phyloP scores from a whole-genome alignment of 2,329 filamentous ascomycete species.

The Sporothrix curviconia region DNA sequence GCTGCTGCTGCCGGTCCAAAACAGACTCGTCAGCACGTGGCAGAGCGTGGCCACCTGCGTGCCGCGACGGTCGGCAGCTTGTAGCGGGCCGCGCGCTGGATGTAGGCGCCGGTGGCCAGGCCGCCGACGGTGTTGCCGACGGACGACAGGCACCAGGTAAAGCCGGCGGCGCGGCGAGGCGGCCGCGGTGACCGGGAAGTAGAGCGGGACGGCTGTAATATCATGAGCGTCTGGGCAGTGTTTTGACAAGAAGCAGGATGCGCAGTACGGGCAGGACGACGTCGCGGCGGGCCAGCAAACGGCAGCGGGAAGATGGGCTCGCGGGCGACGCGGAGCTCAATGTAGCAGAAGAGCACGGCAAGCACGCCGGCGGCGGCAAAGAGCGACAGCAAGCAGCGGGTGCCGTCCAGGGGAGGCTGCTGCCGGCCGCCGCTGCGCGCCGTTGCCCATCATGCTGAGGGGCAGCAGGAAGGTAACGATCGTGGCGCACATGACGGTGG shows the following conservation, averaged over 20 bases:
- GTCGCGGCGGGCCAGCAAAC: slow-evolving; percentile 32
- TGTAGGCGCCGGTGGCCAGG: slow-evolving; percentile 37
- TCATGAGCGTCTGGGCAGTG: slow-evolving; percentile 27
- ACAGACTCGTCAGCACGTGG: slow-evolving; percentile 1
- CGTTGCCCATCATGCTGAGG: too few relatives aligned
- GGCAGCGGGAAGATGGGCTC: slow-evolving; percentile 39
- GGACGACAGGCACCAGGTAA: slow-evolving; percentile 46
- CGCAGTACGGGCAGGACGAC: slow-evolving; percentile 34
- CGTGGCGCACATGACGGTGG: slow-evolving; percentile 1
- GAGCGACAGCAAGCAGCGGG: background rate
- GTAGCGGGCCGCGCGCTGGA: slow-evolving; percentile 39
- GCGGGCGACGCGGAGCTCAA: slow-evolving; percentile 28
- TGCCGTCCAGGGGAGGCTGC: slow-evolving; percentile 13
- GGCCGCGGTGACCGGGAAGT: slow-evolving; percentile 44
- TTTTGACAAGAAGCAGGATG: slow-evolving; percentile 26
- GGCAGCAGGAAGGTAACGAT: slow-evolving; percentile 16
- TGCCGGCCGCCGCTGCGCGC: too few relatives aligned
- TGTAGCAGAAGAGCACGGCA: slow-evolving; percentile 10
- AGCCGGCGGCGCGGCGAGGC: slow-evolving; percentile 37
- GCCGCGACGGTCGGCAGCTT: slow-evolving; percentile 35
- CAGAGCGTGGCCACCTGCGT: slow-evolving; percentile 12
- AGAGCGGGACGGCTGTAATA: slow-evolving; percentile 45
- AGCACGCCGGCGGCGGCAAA: background rate
- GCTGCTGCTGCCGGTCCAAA: slow-evolving; percentile 41
- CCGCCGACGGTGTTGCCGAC: slow-evolving; percentile 45